Conservation (phyloP, 352 stramenopile genomes). For the Lagenidium giganteum region DNA sequence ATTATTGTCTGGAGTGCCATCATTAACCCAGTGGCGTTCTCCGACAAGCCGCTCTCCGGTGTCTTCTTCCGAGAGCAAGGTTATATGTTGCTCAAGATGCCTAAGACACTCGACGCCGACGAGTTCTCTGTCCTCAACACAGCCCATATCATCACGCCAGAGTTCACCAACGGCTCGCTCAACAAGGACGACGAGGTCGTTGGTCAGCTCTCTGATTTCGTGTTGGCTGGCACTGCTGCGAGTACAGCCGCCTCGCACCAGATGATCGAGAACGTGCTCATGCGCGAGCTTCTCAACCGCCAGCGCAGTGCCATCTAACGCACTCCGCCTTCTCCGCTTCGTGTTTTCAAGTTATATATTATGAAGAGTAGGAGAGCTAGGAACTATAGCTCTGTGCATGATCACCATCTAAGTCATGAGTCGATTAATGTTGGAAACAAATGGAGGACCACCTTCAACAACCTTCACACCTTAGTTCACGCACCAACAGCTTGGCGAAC, state of each 20-base stretch:
- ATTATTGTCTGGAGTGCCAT: slow-evolving; percentile 52
- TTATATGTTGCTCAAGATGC: slow-evolving; percentile 46
- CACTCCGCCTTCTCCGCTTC: no score
- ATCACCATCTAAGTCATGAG: no score
- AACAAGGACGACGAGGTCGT: slow-evolving; percentile 18
- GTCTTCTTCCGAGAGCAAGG: slow-evolving; percentile 60
- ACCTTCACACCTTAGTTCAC: no score
- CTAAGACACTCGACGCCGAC: slow-evolving; percentile 21
- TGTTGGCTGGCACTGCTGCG: slow-evolving; percentile 14
- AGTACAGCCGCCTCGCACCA: slow-evolving; percentile 15
- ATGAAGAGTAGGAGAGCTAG: no score
- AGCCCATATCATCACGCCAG: slow-evolving; percentile 51
- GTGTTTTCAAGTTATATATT: no score
- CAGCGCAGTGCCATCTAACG: no score
- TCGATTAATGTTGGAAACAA: no score
- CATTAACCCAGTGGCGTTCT: slow-evolving; percentile 55
- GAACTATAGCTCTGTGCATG: no score
- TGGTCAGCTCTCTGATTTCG: slow-evolving; percentile 18
- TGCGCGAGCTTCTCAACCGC: slow-evolving; percentile 6
- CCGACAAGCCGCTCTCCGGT: slow-evolving; percentile 29
- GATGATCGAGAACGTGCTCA: slow-evolving; percentile 21
- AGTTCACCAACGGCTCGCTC: slow-evolving; percentile 21
- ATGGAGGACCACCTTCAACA: no score
- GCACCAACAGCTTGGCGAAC: no score
- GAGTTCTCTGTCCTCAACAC: slow-evolving; percentile 37